A percentile compares a stretch with the other conserved stretches of the same genome.
Conservation (phyloP, 1,284 basidiomycete genomes). For the Ganoderma multipileum region DNA sequence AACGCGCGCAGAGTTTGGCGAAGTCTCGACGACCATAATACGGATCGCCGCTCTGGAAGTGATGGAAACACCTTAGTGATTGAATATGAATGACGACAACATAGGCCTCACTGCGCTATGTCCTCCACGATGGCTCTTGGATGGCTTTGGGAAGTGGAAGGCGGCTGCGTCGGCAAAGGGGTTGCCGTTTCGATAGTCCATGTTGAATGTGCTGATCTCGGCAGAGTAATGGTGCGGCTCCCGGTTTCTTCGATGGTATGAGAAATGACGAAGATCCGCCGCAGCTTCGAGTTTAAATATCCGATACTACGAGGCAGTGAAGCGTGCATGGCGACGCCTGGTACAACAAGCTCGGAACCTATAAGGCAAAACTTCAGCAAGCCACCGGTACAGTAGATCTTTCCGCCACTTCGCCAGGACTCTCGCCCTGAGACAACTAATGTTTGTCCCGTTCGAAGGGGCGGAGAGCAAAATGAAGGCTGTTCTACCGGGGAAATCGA, state of each 20-base stretch:
- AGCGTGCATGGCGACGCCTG: not conserved
- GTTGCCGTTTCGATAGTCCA: not conserved
- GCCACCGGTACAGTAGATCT: not conserved
- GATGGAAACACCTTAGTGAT: not conserved
- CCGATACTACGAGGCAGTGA: not conserved
- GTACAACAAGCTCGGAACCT: not conserved
- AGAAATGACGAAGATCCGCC: not conserved
- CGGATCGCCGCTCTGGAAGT: constrained; percentile 51
- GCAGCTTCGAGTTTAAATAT: too few species aligned
- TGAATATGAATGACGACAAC: not conserved
- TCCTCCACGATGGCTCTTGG: not conserved
- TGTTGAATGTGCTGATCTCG: not conserved
- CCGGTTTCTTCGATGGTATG: not conserved
- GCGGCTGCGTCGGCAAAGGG: not conserved
- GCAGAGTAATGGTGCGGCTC: not conserved
- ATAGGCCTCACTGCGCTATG: not conserved
- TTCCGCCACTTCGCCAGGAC: not conserved
- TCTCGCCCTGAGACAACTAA: not conserved
- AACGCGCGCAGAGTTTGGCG: constrained; percentile 1
- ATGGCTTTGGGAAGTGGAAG: not conserved
- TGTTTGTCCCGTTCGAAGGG: not conserved
- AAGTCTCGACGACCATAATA: constrained; percentile 63
- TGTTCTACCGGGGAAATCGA: not conserved
- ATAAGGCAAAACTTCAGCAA: not conserved
- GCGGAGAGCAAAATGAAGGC: not conserved